Percentiles rank a stretch among this genome's conserved stretches.
Evolutionary conservation across 768 basidiomycete species (phyloP).

Genomic region (Boletus fagicola): DNA sequence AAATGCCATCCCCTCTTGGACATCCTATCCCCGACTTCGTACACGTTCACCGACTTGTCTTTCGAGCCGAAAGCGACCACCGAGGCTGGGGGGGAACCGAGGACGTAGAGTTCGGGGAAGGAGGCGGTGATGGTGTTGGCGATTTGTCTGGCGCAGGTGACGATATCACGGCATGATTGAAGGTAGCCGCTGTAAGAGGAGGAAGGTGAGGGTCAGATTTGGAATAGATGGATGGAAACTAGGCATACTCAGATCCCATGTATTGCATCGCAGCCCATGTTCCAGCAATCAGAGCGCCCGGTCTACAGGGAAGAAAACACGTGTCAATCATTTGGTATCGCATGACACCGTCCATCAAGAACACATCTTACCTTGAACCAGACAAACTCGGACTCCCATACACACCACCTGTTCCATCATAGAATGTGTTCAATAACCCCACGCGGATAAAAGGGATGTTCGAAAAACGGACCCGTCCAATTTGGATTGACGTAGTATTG

Average conservation of each 20-base stretch:
- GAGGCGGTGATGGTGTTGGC: slow-evolving; percentile 60
- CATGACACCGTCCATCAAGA: background rate
- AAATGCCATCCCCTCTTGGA: slow-evolving; percentile 85
- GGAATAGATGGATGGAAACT: background rate
- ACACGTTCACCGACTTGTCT: slow-evolving; percentile 54
- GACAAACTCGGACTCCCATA: slow-evolving; percentile 90
- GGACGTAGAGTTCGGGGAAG: slow-evolving; percentile 81
- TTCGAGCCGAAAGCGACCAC: slow-evolving; percentile 85
- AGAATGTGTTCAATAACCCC: background rate
- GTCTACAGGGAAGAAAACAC: slow-evolving; percentile 42
- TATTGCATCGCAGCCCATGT: slow-evolving; percentile 97
- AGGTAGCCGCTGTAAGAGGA: slow-evolving; percentile 69
- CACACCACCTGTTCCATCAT: slow-evolving; percentile 59
- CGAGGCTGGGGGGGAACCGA: slow-evolving; percentile 87
- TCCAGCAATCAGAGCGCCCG: slow-evolving; percentile 90
- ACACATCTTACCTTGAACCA: slow-evolving; percentile 69
- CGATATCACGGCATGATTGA: slow-evolving; percentile 79
- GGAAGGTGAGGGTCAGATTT: background rate
- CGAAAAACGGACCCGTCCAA: slow-evolving; percentile 61
- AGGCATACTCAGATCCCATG: slow-evolving; percentile 76
- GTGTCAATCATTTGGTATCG: background rate
- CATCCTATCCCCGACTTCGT: slow-evolving; percentile 92
- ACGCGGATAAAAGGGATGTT: background rate
- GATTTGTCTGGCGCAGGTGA: slow-evolving; percentile 69
- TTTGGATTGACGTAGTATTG: slow-evolving; percentile 85